Base-by-base conservation (phyloP, 768 basidiomycete species). In the Auriscalpium orientale region DNA sequence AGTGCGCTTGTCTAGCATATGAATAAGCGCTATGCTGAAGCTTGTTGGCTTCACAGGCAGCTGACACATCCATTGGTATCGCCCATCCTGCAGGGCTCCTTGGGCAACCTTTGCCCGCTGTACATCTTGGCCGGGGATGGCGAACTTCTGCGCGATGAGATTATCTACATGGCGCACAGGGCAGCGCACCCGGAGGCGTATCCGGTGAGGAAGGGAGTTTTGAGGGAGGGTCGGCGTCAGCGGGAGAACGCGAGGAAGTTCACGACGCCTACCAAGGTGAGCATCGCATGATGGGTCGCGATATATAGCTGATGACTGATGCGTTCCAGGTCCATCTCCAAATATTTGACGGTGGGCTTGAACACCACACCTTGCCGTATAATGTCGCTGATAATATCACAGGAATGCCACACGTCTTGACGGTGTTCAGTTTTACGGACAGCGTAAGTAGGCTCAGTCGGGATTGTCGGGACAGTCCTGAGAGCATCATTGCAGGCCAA, bases 121-220 rank as follows among this genome's bases (percentile, higher is more conserved):
- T 85, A 87, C 61, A 80, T 92, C 56, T 68, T 88, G 22, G 80
- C 81, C 2, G 87, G 89, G 0, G 79, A 90, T 58, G 82, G 81
- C 12, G 90, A 91, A 66, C 81, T 88, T 1, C 67, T 91, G 37
- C 70, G 88, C 18, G 90, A 93, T 66, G 89, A 91, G 68, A 83
- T 88, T 33, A 74, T 91, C 8, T 89, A 85, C 64, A 61, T 84
- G 58, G 89, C 90, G 0, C 90, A 92, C 67, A 85, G 87, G 61
- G 89, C 89, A 5, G 88, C 91, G 1, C 72, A 85, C 64, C 91
- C 89, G 1, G 71, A 76, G 0, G 66, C 78, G 34, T 89, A 83
- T 64, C 87, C 87, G 1, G 70, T 81, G 1, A 74, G 84, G 22
- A 67, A 76, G 13, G 81, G 82, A 20, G 72, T 84, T 2, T 69